These are phyloP conservation scores for Fistulifera pelliculosa DNA, from an alignment of 108 stramenopile species.

Conservation along the genomic window DNA sequence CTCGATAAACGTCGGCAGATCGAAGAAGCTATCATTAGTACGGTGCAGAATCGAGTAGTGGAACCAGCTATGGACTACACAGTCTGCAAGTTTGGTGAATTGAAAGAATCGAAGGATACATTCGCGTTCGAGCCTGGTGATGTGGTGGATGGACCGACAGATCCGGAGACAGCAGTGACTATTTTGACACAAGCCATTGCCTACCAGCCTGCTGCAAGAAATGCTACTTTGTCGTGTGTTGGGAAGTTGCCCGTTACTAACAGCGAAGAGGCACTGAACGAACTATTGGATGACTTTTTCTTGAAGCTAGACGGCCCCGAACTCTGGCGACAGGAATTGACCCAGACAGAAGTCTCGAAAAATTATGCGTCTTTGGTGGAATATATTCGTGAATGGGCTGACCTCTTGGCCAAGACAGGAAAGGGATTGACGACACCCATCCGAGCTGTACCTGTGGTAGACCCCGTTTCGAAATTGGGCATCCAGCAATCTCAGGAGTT, in stretches of 20 bases:
- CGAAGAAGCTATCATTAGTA: conserved; percentile 47
- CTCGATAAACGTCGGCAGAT: conserved; percentile 63
- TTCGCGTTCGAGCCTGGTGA: conserved; percentile 23
- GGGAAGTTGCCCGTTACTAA: conserved; percentile 15
- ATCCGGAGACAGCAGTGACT: conserved; percentile 20
- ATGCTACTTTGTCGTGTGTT: conserved; percentile 22
- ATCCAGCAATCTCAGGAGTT: conserved; percentile 40
- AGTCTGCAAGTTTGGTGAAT: conserved; percentile 66
- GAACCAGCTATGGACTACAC: conserved; percentile 66
- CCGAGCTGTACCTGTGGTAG: conserved; percentile 15
- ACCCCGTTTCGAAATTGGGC: conserved; percentile 11
- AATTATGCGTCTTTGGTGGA: conserved; percentile 30
- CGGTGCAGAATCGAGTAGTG: conserved; percentile 29
- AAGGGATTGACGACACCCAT: conserved; percentile 76
- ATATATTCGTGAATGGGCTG: conserved; percentile 62
- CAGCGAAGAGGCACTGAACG: conserved; percentile 20
- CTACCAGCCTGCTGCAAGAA: conserved; percentile 37
- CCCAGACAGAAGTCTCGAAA: not conserved
- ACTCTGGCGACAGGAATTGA: conserved; percentile 31
- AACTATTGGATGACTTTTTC: conserved; percentile 61
- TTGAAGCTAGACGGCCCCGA: conserved; percentile 71
- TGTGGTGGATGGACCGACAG: conserved; percentile 34
- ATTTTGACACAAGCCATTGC: conserved; percentile 32
- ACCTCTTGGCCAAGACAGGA: conserved; percentile 29
- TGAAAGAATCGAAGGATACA: conserved; percentile 24